These are phyloP conservation scores for Blastomyces percursus DNA, from an alignment of 2,329 filamentous ascomycete genomes.

Conservation along the genomic window DNA sequence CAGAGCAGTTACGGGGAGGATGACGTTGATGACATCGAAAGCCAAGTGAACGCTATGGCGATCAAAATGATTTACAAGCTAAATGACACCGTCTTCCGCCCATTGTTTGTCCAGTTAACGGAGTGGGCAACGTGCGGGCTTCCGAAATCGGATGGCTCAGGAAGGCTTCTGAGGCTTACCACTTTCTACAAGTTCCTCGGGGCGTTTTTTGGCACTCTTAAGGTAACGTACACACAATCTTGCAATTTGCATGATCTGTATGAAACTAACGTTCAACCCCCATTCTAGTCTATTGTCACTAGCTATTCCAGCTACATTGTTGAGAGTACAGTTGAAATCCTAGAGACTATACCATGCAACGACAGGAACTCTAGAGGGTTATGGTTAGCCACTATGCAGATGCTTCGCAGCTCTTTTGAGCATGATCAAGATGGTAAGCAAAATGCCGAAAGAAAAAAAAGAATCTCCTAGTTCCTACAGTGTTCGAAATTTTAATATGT, in stretches of 20 bases:
- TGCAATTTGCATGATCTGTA: background rate
- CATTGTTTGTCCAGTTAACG: constrained; percentile 75
- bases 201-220: constrained; percentile 71
- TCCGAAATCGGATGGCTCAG: constrained; percentile 50
- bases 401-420: constrained; percentile 65
- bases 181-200: constrained; percentile 73
- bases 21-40: constrained; percentile 50
- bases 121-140: constrained; percentile 61
- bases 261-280: constrained; percentile 3
- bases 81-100: constrained; percentile 86
- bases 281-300: constrained; percentile 66
- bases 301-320: constrained; percentile 79
- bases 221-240: constrained; percentile 34
- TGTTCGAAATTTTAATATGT: too few species aligned
- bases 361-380: constrained; percentile 47
- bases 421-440: constrained; percentile 68
- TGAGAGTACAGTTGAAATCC: constrained; percentile 58
- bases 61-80: constrained; percentile 94
- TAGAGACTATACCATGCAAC: constrained; percentile 35
- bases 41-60: constrained; percentile 54
- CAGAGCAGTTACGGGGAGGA: constrained; percentile 34
- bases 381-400: constrained; percentile 58
- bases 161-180: constrained; percentile 53
- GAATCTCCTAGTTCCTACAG: background rate
- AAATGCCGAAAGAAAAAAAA: background rate